Base-by-base conservation (phyloP, 257 asterid genomes). In the Primulina eburnea region DNA sequence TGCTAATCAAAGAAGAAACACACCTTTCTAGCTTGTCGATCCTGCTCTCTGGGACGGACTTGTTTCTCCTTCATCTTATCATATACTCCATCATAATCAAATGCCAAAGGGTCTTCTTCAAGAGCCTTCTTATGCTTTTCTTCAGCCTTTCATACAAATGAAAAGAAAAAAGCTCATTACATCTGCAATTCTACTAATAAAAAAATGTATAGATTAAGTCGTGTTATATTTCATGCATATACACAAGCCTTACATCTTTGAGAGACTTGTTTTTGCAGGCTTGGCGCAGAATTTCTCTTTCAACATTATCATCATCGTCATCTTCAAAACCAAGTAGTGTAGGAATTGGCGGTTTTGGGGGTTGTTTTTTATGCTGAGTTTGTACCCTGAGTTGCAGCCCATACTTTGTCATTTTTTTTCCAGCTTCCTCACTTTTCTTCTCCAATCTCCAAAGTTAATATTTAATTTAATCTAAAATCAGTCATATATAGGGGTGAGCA, bases 31-130 rank as follows among this genome's bases (percentile, higher is more conserved):
- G 84, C 97, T 70, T 81, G 83, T 57, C 85, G 89, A 68, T 88
- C 98, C 62, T 63, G 79, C 68, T 81, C 78, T 34, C 76, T 64
- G 17, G 95, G 97, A 63, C 82, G 90, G 56, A 85, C 85, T 69
- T 84, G 86, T 68, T 92, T 79, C 85, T 84, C 92, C 83, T 90
- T 92, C 96, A 92, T 90, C 58, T 87, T 71, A 74, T 92, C 97
- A 77, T 85, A 90, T 7, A 90, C 97, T 64, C 96, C 98, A 73
- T 92, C 98, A 65, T 92, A 92, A 73, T 90, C 98, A 62, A 92
- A 92, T 26, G 73, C 98, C 11, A 78, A 80, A 57, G 97, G 97
- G 32, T 92, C 97, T 89, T 92, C 97, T 77, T 88, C 94, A 56
- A 92, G 84, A 74, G 97, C 87, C 84, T 88, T 92, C 86, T 90